phyloP scores from a whole-genome alignment of 2,329 filamentous ascomycete species.

The Talaromyces albobiverticillius region DNA sequence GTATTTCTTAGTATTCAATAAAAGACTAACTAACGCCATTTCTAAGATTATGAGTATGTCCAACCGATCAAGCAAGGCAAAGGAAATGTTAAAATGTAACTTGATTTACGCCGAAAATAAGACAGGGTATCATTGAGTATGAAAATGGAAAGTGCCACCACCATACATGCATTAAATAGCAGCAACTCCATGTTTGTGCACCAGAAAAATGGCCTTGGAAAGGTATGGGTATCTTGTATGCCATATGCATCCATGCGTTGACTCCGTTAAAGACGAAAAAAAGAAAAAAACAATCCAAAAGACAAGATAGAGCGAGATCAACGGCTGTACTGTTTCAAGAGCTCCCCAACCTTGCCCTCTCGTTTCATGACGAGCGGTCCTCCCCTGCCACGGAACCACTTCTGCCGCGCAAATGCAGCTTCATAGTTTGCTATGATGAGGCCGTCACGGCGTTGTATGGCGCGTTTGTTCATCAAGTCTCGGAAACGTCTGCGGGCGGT shows the following conservation, averaged over 20 bases:
- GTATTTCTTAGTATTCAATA: too few relatives aligned
- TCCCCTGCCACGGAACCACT: slow-evolving; percentile 10
- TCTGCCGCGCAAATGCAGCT: slow-evolving; percentile 7
- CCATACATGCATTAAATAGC: too few relatives aligned
- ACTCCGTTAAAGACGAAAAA: background rate
- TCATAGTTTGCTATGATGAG: slow-evolving; percentile 13
- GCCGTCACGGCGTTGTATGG: slow-evolving; percentile 11
- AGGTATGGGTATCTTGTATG: background rate
- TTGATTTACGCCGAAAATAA: too few relatives aligned
- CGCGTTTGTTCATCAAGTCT: slow-evolving; percentile 9
- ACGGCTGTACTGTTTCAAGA: slow-evolving; percentile 8
- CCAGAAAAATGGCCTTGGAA: background rate
- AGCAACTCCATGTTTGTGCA: too few relatives aligned
- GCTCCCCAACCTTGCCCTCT: slow-evolving; percentile 3
- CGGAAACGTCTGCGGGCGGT: slow-evolving; percentile 5
- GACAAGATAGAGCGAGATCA: background rate
- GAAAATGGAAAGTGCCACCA: too few relatives aligned
- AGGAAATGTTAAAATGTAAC: too few relatives aligned
- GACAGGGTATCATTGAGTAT: too few relatives aligned
- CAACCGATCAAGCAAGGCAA: too few relatives aligned
- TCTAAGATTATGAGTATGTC: too few relatives aligned
- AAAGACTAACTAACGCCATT: too few relatives aligned
- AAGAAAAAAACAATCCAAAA: background rate
- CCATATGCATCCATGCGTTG: background rate
- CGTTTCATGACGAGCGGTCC: slow-evolving; percentile 8